A percentile compares a stretch with the other conserved stretches of the same genome.
Evolutionary conservation across 371 early-diverging fungal species (phyloP).

Genomic region (Mycotypha africana): DNA sequence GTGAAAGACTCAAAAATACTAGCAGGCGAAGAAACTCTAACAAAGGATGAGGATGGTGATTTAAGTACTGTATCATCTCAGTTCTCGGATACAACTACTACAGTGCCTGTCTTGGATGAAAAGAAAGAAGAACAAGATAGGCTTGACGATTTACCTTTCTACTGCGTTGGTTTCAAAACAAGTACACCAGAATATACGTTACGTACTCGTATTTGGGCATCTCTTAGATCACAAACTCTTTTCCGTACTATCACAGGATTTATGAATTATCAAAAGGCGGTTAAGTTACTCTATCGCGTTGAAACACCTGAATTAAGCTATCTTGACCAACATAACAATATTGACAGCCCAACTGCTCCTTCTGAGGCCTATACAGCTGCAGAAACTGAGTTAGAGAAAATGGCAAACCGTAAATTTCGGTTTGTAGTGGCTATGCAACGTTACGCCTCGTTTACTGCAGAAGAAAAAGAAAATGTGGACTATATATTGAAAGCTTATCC

Average conservation of each 20-base stretch:
- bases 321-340: no score
- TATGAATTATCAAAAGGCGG: conserved; percentile 85
- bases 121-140: no score
- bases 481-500: conserved; percentile 76
- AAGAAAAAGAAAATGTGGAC: conserved; percentile 77
- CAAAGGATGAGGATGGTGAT: conserved; percentile 46
- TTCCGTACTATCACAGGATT: conserved; percentile 87
- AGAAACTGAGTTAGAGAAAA: conserved; percentile 39
- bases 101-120: conserved; percentile 19
- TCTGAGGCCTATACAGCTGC: no score
- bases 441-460: conserved; percentile 66
- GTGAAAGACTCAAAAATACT: conserved; percentile 83
- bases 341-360: no score
- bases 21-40: no score
- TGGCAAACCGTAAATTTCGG: conserved; percentile 75
- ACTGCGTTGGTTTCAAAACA: conserved; percentile 79
- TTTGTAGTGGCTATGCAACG: conserved; percentile 90
- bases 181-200: conserved; percentile 79
- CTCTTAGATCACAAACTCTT: conserved; percentile 82
- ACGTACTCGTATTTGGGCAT: conserved; percentile 89
- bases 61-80: conserved; percentile 5
- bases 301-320: conserved; percentile 72
- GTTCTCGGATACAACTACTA: conserved; percentile 18
- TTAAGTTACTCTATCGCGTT: conserved; percentile 75
- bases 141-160: conserved; percentile 81